Percentiles rank a stretch among this genome's conserved stretches.
Evolutionary conservation across 2,329 filamentous ascomycete genomes (phyloP).

Genomic region (Furcasterigmium sp.): DNA sequence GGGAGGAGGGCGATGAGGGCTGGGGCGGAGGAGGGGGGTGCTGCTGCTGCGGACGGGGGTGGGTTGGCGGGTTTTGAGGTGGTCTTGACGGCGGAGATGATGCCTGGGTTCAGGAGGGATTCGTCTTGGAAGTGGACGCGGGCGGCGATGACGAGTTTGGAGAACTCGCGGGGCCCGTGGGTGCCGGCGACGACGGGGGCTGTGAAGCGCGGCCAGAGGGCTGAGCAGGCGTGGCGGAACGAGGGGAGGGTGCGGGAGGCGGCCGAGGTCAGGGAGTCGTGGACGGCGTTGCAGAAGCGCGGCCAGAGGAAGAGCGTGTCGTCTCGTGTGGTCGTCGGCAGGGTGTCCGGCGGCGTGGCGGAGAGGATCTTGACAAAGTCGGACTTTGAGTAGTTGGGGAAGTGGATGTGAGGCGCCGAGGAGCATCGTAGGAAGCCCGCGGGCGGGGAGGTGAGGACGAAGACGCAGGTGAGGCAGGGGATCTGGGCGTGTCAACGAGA

Average conservation of each 20-base stretch:
- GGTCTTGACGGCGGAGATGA: conserved; percentile 32
- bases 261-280: conserved; percentile 78
- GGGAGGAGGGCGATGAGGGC: conserved; percentile 58
- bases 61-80: not conserved
- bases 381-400: conserved; percentile 75
- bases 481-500: conserved; percentile 54
- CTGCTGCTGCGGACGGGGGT: too few species aligned
- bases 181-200: conserved; percentile 71
- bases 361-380: conserved; percentile 76
- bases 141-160: conserved; percentile 70
- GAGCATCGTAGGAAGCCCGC: conserved; percentile 65
- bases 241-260: conserved; percentile 74
- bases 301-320: conserved; percentile 68
- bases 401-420: conserved; percentile 67
- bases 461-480: conserved; percentile 68
- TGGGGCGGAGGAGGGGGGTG: conserved; percentile 9
- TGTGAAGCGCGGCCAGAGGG: conserved; percentile 82
- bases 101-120: conserved; percentile 59
- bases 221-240: conserved; percentile 64
- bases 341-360: conserved; percentile 36
- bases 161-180: conserved; percentile 74
- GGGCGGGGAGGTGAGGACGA: conserved; percentile 69
- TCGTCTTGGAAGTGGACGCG: conserved; percentile 69
- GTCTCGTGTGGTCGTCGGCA: conserved; percentile 43
- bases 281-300: conserved; percentile 76